Evolutionary conservation across 2,329 filamentous ascomycete species (phyloP).

Genomic region (Celoporthe dispersa): DNA sequence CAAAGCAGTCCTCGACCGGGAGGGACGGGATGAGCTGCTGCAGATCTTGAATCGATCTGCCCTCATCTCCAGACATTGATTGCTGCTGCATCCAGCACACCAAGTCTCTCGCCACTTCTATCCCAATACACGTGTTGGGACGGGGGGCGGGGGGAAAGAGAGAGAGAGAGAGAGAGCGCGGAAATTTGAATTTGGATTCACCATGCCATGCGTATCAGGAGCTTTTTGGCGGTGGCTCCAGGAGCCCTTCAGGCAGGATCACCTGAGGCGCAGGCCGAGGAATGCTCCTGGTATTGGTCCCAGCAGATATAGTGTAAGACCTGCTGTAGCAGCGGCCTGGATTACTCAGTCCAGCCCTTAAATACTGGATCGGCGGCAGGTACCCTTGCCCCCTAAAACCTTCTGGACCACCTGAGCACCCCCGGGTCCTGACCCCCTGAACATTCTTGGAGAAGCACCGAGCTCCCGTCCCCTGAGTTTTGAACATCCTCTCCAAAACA

Average conservation of each 20-base stretch:
- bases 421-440: slow-evolving; percentile 1
- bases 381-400: slow-evolving; percentile 8
- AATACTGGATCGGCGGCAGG: background rate
- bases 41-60: background rate
- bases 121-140: background rate
- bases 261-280: background rate
- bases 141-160: no score
- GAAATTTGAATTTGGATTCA: background rate
- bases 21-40: background rate
- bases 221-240: no score
- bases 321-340: background rate
- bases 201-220: background rate
- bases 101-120: background rate
- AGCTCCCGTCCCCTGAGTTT: slow-evolving; percentile 15
- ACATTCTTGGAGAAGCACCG: background rate
- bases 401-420: background rate
- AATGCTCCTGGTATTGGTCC: background rate
- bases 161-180: background rate
- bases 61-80: background rate
- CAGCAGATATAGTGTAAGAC: background rate
- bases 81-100: background rate
- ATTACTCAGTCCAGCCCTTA: slow-evolving; percentile 2
- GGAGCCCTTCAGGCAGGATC: background rate
- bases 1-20: background rate
- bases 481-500: slow-evolving; percentile 10